Percentiles rank a stretch among this genome's conserved stretches.
Evolutionary conservation across 441 rosid species (phyloP).

Genomic region (Omphalea diandra): DNA sequence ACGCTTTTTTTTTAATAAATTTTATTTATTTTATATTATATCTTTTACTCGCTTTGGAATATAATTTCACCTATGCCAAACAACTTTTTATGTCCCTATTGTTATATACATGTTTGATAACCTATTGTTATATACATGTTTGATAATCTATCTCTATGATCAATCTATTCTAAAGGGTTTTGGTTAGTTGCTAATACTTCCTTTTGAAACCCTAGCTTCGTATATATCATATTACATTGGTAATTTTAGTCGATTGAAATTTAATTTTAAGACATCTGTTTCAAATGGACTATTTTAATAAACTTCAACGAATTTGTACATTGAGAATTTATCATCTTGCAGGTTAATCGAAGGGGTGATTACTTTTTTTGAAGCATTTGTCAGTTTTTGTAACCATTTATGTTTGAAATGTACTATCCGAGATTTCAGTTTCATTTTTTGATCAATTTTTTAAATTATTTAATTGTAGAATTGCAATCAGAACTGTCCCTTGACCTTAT

Average conservation of each 20-base stretch:
- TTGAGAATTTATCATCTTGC: too few relatives aligned
- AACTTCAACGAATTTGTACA: background rate
- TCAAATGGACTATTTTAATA: background rate
- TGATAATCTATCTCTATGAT: background rate
- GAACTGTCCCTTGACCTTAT: slow-evolving; percentile 65
- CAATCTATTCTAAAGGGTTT: slow-evolving; percentile 2
- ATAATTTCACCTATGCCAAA: background rate
- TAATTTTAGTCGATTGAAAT: background rate
- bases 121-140: too few relatives aligned
- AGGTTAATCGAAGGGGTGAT: background rate
- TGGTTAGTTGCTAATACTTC: background rate
- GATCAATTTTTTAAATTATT: background rate
- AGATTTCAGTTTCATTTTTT: background rate
- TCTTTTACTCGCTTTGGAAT: background rate
- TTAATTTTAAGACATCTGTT: background rate
- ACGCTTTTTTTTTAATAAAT: background rate
- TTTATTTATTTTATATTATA: background rate
- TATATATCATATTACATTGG: background rate
- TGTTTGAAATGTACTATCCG: background rate
- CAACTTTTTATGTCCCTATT: background rate
- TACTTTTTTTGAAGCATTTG: background rate
- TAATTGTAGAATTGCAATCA: slow-evolving; percentile 47
- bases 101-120: too few relatives aligned
- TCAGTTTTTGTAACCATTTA: background rate
- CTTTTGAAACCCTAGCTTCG: slow-evolving; percentile 3